These are phyloP conservation scores for Apiospora pterosperma DNA, from an alignment of 2,329 filamentous ascomycete genomes.

Conservation along the genomic window DNA sequence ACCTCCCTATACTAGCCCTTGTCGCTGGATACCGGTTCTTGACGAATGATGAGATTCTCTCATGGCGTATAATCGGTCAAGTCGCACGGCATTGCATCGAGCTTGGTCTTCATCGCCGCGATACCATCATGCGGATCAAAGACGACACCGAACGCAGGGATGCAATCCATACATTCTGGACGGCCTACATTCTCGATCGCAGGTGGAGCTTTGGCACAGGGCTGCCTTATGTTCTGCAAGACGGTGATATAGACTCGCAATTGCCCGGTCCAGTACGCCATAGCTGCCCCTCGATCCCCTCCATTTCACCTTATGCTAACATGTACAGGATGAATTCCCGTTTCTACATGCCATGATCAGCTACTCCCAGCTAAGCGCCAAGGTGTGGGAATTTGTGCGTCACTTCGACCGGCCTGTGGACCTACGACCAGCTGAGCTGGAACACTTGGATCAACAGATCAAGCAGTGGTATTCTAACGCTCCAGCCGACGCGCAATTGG, in stretches of 20 bases:
- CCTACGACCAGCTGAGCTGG: slow-evolving; percentile 70
- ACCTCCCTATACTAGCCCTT: slow-evolving; percentile 49
- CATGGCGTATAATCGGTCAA: slow-evolving; percentile 84
- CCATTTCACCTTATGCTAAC: slow-evolving; percentile 14
- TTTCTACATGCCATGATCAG: slow-evolving; percentile 82
- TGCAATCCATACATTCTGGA: slow-evolving; percentile 77
- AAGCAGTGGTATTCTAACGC: slow-evolving; percentile 82
- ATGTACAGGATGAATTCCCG: slow-evolving; percentile 47
- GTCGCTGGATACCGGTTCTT: slow-evolving; percentile 72
- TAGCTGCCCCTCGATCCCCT: neutral
- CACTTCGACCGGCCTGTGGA: slow-evolving; percentile 65
- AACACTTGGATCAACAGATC: slow-evolving; percentile 77
- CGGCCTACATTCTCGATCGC: slow-evolving; percentile 78
- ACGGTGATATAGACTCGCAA: slow-evolving; percentile 78
- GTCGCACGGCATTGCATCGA: slow-evolving; percentile 77
- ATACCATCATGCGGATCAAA: slow-evolving; percentile 66
- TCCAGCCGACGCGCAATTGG: slow-evolving; percentile 50
- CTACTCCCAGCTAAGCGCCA: slow-evolving; percentile 79
- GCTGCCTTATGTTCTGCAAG: slow-evolving; percentile 79
- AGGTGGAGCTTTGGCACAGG: slow-evolving; percentile 90
- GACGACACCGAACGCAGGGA: slow-evolving; percentile 66
- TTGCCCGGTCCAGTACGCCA: slow-evolving; percentile 72
- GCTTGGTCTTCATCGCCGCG: slow-evolving; percentile 76
- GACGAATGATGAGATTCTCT: slow-evolving; percentile 78
- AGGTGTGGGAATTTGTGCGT: slow-evolving; percentile 80